Evolutionary conservation across 2,329 filamentous ascomycete genomes (phyloP), one percentile per base, ranked within the genome.

Genomic region (Aspergillus sp.): DNA sequence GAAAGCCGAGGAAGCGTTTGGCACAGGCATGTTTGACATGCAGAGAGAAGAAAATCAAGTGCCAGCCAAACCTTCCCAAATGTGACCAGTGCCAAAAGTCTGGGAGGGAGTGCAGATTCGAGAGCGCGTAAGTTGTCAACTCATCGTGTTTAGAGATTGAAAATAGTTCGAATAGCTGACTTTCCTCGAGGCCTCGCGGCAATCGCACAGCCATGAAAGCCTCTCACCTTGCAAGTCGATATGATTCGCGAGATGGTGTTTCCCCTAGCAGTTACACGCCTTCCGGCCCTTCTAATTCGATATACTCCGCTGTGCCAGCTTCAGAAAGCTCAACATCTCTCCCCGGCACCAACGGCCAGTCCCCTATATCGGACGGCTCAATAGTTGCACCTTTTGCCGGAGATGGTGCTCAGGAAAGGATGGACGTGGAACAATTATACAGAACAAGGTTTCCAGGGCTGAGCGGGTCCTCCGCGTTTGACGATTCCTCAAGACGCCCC

Each of bases 31-130:
- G 90, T 61, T 77, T 95, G 46, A 93, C 89, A 9, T 96, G 90
- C 64, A 81, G 90, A 40, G 90, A 95, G 70, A 96, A 95, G 81
- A 96, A 95, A 75, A 95, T 96, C 71, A 95, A 95, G 67, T 96
- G 90, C 60, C 89, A 95, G 52, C 90, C 90, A 1, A 89, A 90
- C 56, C 85, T 82, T 52, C 87, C 87, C 33, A 89, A 88, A 54
- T 96, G 90, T 57, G 80, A 90, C 42, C 90, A 95, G 68, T 96
- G 90, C 64, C 86, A 93, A 62, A 95, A 95, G 70, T 91, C 91
- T 60, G 88, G 90, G 44, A 79, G 88, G 38, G 75, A 85, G 12
- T 95, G 90, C 78, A 85, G 85, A 67, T 90, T 89, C 60, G 87
- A 88, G 68, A 88, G 86, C 68, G 87, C 87, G 86, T 91, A 72